These are phyloP conservation scores for Oryza meridionalis DNA, from an alignment of 176 grass and related monocot species.

Conservation along the genomic window DNA sequence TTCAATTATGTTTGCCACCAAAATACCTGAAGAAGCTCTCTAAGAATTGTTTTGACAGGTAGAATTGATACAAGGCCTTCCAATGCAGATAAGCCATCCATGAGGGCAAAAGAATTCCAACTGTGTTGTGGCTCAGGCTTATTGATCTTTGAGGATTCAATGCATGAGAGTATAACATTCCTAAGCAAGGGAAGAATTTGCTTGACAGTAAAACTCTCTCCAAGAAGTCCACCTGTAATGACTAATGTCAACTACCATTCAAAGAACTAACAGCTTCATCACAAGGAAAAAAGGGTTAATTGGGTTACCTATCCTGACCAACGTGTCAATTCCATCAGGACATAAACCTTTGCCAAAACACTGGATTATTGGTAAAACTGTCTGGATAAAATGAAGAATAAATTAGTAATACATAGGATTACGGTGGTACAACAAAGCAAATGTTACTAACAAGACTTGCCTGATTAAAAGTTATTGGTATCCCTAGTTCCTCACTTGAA, in stretches of 20 bases:
- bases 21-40: slow-evolving; percentile 83
- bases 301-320: slow-evolving; percentile 93
- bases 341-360: slow-evolving; percentile 92
- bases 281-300: slow-evolving; percentile 29
- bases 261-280: slow-evolving; percentile 24
- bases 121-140: slow-evolving; percentile 76
- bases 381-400: slow-evolving; percentile 60
- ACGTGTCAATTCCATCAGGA: slow-evolving; percentile 81
- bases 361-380: slow-evolving; percentile 80
- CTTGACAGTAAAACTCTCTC: slow-evolving; percentile 75
- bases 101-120: slow-evolving; percentile 72
- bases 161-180: slow-evolving; percentile 66
- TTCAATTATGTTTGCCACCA: slow-evolving; percentile 11
- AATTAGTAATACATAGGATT: slow-evolving; percentile 38
- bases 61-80: slow-evolving; percentile 75
- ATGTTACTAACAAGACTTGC: slow-evolving; percentile 46
- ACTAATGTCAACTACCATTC: slow-evolving; percentile 27
- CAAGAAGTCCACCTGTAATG: slow-evolving; percentile 77
- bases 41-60: slow-evolving; percentile 64
- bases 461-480: slow-evolving; percentile 95
- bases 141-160: slow-evolving; percentile 62
- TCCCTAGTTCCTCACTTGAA: slow-evolving; percentile 93
- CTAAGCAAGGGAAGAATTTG: slow-evolving; percentile 84
- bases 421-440: not conserved
- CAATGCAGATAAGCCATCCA: slow-evolving; percentile 76